Percentiles rank a stretch among this genome's conserved stretches.
phyloP scores from a whole-genome alignment of 768 basidiomycete species.

The Mycena olivaceomarginata region DNA sequence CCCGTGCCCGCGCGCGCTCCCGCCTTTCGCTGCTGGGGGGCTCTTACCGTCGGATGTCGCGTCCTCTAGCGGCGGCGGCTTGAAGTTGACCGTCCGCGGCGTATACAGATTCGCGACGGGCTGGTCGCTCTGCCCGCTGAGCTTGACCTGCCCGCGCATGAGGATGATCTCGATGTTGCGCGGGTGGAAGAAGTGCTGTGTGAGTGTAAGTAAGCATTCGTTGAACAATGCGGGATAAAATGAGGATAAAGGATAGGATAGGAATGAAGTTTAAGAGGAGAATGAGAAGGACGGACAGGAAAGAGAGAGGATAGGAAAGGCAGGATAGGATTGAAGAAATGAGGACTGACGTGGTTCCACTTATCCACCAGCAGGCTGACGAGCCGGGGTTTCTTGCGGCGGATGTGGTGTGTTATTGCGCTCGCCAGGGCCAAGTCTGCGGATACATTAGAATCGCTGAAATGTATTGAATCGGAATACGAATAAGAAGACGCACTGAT shows the following conservation, averaged over 20 bases:
- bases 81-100: constrained; percentile 43
- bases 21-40: background rate
- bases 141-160: constrained; percentile 51
- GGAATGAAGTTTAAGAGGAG: background rate
- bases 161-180: constrained; percentile 66
- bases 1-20: background rate
- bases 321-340: too few species aligned
- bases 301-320: background rate
- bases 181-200: constrained; percentile 69
- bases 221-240: background rate
- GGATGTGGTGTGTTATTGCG: constrained; percentile 56
- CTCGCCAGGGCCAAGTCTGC: constrained; percentile 46
- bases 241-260: background rate
- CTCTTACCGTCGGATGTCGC: background rate
- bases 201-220: background rate
- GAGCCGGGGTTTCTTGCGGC: constrained; percentile 55
- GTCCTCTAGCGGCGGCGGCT: constrained; percentile 15
- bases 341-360: constrained; percentile 69
- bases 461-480: constrained; percentile 9
- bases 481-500: constrained; percentile 49
- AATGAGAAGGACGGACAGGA: too few species aligned
- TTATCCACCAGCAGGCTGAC: constrained; percentile 64
- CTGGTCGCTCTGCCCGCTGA: constrained; percentile 47
- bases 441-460: background rate
- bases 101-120: constrained; percentile 40